Evolutionary conservation across 495 filamentous ascomycete genomes (phyloP).

Genomic region (Penicillium antarcticum): DNA sequence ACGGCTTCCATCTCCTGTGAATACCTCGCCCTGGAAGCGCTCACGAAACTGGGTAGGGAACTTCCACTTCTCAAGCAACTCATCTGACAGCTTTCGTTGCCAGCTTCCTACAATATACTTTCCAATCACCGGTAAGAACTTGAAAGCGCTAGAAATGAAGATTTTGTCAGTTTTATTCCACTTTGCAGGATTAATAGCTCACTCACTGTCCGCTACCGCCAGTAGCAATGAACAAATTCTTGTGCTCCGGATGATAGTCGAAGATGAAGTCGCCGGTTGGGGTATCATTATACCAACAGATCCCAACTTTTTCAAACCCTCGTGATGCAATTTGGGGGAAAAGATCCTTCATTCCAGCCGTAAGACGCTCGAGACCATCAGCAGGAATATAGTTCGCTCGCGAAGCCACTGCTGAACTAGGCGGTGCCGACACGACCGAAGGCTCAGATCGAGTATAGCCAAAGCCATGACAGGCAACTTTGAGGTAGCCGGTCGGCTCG

Average conservation of each 20-base stretch:
- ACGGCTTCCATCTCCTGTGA: conserved; percentile 31
- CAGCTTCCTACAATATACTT: conserved; percentile 40
- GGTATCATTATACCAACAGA: conserved; percentile 89
- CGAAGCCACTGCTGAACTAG: conserved; percentile 17
- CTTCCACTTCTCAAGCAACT: conserved; percentile 37
- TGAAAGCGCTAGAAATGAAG: conserved; percentile 30
- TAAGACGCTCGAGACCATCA: conserved; percentile 55
- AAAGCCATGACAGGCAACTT: conserved; percentile 73
- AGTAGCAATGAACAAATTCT: conserved; percentile 68
- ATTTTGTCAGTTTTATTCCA: not conserved
- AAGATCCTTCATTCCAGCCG: conserved; percentile 52
- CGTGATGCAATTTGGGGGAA: conserved; percentile 56
- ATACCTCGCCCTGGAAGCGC: conserved; percentile 19
- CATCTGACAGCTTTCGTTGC: conserved; percentile 27
- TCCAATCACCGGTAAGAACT: conserved; percentile 49
- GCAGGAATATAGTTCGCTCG: conserved; percentile 41
- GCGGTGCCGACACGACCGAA: conserved; percentile 21
- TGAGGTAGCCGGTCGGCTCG: conserved; percentile 44
- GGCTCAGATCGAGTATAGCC: conserved; percentile 52
- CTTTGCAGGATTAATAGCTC: not conserved
- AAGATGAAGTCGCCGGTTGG: conserved; percentile 72
- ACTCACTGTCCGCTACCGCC: conserved; percentile 71
- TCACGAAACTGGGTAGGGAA: conserved; percentile 27
- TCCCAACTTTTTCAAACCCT: conserved; percentile 58
- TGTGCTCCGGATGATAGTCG: conserved; percentile 62